Conservation (phyloP, 768 basidiomycete genomes). For the Boletus subparvulus region DNA sequence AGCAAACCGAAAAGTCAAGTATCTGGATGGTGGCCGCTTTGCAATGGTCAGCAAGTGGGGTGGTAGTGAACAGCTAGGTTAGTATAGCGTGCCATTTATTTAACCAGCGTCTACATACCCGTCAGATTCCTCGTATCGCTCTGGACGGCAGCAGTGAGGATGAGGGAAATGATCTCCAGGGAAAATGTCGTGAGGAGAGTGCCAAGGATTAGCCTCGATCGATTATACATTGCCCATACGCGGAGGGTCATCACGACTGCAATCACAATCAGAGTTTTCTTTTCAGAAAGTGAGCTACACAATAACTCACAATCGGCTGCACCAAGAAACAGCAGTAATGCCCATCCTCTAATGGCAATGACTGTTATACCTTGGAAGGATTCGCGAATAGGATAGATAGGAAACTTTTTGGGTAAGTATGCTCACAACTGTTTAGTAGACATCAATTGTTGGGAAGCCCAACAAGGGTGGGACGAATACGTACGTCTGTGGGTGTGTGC, state of each 20-base stretch:
- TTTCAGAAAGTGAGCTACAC: background rate
- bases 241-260: background rate
- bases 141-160: background rate
- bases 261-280: background rate
- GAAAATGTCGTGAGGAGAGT: background rate
- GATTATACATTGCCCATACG: slow-evolving; percentile 3
- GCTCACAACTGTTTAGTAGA: background rate
- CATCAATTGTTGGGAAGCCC: background rate
- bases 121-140: background rate
- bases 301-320: background rate
- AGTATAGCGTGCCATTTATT: background rate
- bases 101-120: background rate
- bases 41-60: background rate
- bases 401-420: background rate
- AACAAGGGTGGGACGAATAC: background rate
- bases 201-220: background rate
- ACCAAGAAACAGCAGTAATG: background rate
- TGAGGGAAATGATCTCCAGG: background rate
- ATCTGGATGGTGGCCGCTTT: background rate
- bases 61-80: background rate
- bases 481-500: background rate
- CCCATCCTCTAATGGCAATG: background rate
- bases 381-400: background rate
- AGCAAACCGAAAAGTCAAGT: background rate
- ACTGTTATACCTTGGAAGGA: background rate